A percentile compares a stretch with the other conserved stretches of the same genome.
phyloP scores from a whole-genome alignment of 768 basidiomycete species.

The Rubroboletus pulcherrimus region DNA sequence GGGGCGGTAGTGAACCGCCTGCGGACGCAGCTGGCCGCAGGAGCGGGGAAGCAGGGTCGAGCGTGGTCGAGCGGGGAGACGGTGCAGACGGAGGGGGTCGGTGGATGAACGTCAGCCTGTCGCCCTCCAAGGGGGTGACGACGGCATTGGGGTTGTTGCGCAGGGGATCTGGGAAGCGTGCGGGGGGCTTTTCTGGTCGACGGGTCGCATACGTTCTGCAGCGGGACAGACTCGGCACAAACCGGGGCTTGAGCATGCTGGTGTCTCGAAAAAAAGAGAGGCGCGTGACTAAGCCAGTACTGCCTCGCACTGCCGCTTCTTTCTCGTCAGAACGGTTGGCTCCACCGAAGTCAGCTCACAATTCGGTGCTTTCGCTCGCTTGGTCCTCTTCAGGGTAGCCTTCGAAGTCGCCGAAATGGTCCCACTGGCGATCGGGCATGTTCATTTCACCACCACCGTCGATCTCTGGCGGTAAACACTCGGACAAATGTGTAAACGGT shows the following conservation, averaged over 20 bases:
- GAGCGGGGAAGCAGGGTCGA: slow-evolving; percentile 68
- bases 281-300: too few species aligned
- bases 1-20: slow-evolving; percentile 42
- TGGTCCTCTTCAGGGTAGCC: too few species aligned
- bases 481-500: neutral
- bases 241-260: slow-evolving; percentile 22
- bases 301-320: too few species aligned
- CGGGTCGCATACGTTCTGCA: slow-evolving; percentile 43
- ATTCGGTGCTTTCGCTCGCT: too few species aligned
- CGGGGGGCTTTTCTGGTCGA: slow-evolving; percentile 41
- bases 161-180: slow-evolving; percentile 57
- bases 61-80: slow-evolving; percentile 67
- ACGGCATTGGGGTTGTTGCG: slow-evolving; percentile 47
- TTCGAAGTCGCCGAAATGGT: slow-evolving; percentile 38
- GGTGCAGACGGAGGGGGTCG: slow-evolving; percentile 80
- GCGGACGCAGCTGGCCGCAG: slow-evolving; percentile 40
- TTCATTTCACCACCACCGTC: slow-evolving; percentile 7
- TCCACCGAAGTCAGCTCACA: too few species aligned
- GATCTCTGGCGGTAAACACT: slow-evolving; percentile 19
- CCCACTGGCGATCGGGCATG: slow-evolving; percentile 22
- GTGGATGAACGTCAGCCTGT: slow-evolving; percentile 73
- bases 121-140: slow-evolving; percentile 48
- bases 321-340: too few species aligned
- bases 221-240: neutral
- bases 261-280: neutral